phyloP scores from a whole-genome alignment of 345 rosid genomes.

The Populus simonii region DNA sequence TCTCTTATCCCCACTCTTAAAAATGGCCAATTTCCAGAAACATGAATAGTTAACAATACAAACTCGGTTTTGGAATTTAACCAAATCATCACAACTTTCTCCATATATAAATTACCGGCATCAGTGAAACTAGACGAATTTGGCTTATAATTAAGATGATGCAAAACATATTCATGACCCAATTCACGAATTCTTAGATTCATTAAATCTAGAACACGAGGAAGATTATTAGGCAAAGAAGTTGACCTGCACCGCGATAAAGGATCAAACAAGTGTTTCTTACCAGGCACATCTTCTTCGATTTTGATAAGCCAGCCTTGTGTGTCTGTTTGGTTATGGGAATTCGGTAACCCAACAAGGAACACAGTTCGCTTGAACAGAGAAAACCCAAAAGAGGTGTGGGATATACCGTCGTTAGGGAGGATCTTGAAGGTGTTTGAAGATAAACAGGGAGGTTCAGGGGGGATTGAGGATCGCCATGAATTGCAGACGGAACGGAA shows the following conservation, averaged over 20 bases:
- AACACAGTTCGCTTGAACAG: conserved; percentile 64
- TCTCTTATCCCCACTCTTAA: conserved; percentile 46
- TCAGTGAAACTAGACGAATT: conserved; percentile 11
- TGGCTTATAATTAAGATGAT: conserved; percentile 37
- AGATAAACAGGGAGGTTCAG: conserved; percentile 30
- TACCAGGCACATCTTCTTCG: conserved; percentile 40
- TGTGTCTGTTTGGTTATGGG: conserved; percentile 21
- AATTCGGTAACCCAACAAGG: conserved; percentile 41
- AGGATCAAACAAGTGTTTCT: conserved; percentile 57
- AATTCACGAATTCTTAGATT: conserved; percentile 44
- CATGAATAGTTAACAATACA: conserved; percentile 76
- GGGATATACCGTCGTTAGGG: conserved; percentile 50
- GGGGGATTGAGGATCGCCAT: conserved; percentile 65
- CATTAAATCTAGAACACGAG: conserved; percentile 47
- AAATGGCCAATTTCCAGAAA: conserved; percentile 83
- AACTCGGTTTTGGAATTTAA: conserved; percentile 35
- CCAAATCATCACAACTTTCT: conserved; percentile 62
- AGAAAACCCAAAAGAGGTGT: conserved; percentile 48
- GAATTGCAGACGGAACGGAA: conserved; percentile 77
- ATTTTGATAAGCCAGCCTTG: conserved; percentile 64
- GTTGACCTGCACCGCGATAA: conserved; percentile 41
- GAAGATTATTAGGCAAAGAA: conserved; percentile 41
- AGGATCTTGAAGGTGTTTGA: conserved; percentile 40
- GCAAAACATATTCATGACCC: conserved; percentile 67
- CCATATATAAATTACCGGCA: conserved; percentile 56